A percentile compares a stretch with the other conserved stretches of the same genome.
Evolutionary conservation across 2,329 filamentous ascomycete genomes (phyloP).

Genomic region (Sporothrix humicola): DNA sequence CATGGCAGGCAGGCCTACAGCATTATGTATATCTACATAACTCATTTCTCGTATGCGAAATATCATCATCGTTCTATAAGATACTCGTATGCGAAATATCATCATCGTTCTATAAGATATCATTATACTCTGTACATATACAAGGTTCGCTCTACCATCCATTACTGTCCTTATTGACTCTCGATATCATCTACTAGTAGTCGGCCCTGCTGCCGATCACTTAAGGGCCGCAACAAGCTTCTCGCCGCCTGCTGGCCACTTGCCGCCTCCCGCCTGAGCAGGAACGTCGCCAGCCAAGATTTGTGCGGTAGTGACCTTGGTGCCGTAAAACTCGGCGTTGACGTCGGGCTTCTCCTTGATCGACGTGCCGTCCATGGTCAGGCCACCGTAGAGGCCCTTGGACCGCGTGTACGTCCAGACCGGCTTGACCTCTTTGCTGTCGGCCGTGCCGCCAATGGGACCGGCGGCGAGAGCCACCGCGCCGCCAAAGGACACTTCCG

Average conservation of each 20-base stretch:
- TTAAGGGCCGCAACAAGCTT: neutral
- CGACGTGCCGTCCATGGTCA: neutral
- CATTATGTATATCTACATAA: too few species aligned
- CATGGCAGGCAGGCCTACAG: too few species aligned
- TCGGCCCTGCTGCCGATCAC: too few species aligned
- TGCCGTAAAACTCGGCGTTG: constrained; percentile 7
- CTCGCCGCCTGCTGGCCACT: neutral
- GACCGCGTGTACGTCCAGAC: constrained; percentile 5
- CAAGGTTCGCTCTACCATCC: too few species aligned
- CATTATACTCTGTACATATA: too few species aligned
- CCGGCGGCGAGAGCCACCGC: neutral
- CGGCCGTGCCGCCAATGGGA: constrained; percentile 2
- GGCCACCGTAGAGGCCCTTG: constrained; percentile 1
- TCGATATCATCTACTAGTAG: too few species aligned
- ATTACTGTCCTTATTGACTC: too few species aligned
- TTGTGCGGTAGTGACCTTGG: constrained; percentile 5
- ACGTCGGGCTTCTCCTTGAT: constrained; percentile 6
- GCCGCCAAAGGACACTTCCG: constrained; percentile 8
- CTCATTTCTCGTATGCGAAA: too few species aligned
- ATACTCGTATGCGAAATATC: too few species aligned
- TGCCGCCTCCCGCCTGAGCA: neutral
- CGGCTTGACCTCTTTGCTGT: neutral
- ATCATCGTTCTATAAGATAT: too few species aligned
- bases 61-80: too few species aligned
- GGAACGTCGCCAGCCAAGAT: neutral